These are phyloP conservation scores for Nemania diffusa DNA, from an alignment of 2,329 filamentous ascomycete species.

Conservation along the genomic window DNA sequence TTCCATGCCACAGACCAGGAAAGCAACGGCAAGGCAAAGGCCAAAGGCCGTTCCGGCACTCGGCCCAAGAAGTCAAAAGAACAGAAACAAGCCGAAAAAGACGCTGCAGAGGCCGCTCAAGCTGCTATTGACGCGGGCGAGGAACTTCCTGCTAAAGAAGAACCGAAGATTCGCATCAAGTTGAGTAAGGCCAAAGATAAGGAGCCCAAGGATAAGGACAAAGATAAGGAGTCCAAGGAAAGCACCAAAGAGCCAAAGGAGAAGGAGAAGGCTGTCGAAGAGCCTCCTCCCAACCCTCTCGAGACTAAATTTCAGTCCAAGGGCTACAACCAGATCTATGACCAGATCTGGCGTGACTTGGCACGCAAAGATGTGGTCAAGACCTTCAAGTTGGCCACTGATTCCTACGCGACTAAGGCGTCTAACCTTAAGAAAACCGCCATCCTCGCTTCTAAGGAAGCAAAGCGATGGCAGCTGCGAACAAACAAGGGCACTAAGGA, in stretches of 20 bases:
- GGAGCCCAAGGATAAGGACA: conserved; percentile 54
- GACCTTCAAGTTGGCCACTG: conserved; percentile 86
- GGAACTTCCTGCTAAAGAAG: conserved; percentile 70
- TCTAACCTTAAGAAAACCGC: conserved; percentile 99
- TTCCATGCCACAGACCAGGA: conserved; percentile 77
- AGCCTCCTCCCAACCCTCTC: conserved; percentile 55
- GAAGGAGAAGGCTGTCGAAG: conserved; percentile 53
- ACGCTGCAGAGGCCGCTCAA: conserved; percentile 87
- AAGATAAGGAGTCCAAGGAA: conserved; percentile 54
- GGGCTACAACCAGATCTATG: conserved; percentile 95
- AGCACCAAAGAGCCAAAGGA: conserved; percentile 60
- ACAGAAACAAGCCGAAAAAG: conserved; percentile 83
- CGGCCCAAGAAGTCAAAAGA: conserved; percentile 92
- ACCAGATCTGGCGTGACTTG: conserved; percentile 96
- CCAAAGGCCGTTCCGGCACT: conserved; percentile 67
- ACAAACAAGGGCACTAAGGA: conserved; percentile 99
- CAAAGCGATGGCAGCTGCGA: conserved; percentile 93
- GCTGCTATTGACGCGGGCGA: conserved; percentile 83
- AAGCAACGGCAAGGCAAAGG: conserved; percentile 58
- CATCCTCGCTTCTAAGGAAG: conserved; percentile 95
- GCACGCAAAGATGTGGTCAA: conserved; percentile 94
- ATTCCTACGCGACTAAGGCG: conserved; percentile 85
- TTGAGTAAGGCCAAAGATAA: conserved; percentile 59
- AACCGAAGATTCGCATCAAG: conserved; percentile 72
- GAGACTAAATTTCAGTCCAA: conserved; percentile 83